Evolutionary conservation across 306 rosid genomes (phyloP), one percentile per base, ranked within the genome.

Genomic region (Senna siamea): DNA sequence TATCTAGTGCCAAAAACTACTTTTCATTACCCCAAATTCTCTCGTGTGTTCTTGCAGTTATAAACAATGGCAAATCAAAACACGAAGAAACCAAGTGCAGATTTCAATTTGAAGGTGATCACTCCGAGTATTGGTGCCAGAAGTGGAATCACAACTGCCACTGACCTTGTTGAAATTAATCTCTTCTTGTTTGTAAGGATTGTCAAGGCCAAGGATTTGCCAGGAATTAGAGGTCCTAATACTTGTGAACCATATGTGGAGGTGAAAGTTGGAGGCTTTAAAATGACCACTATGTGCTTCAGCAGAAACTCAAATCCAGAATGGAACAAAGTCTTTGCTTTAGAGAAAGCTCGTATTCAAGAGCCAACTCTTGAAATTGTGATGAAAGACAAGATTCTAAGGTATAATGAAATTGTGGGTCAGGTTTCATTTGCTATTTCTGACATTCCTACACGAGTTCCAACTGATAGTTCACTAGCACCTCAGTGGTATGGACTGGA

Each of bases 281-380:
- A 28, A 38, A 79, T 63, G 4, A 28, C 48, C 44, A 79, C 86
- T 3, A 6, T 20, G 12, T 71, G 67, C 47, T 55, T 51, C 23
- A 28, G 15, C 11, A 15, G 43, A 18, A 69, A 10, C 38, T 71
- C 43, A 10, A 34, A 79, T 14, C 83, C 81, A 11, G 73, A 71
- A 60, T 79, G 83, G 86, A 23, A 79, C 67, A 79, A 83, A 52
- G 81, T 79, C 22, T 83, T 83, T 26, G 86, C 79, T 19, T 26
- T 79, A 13, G 80, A 74, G 47, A 69, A 74, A 51, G 78, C 62
- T 53, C 28, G 53, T 41, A 55, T 34, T 61, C 30, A 73, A 54
- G 85, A 77, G 17, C 32, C 37, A n/a, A 34, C 19, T 35, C 66
- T 81, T 9, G 82, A 77, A 37, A 66, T 83, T 52, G 11, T 6